Evolutionary conservation across 495 filamentous ascomycete genomes (phyloP).

Genomic region (Daldinia decipiens): DNA sequence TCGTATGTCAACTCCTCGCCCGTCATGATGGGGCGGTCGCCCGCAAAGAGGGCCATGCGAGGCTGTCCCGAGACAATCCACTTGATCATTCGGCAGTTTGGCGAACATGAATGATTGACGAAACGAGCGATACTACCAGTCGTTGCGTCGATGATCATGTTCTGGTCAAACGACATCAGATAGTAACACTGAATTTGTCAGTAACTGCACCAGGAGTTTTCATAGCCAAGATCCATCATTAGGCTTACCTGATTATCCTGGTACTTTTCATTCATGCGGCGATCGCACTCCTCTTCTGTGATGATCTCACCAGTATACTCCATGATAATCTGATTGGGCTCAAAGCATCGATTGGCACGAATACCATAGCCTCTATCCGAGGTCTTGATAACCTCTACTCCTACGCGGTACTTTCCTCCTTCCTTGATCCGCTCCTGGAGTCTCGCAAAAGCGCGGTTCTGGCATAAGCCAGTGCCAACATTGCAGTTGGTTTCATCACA

Average conservation of each 20-base stretch:
- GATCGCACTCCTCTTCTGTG: slow-evolving; percentile 90
- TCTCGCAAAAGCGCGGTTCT: slow-evolving; percentile 86
- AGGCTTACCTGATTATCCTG: slow-evolving; percentile 84
- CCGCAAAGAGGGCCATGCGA: slow-evolving; percentile 96
- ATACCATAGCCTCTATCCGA: slow-evolving; percentile 89
- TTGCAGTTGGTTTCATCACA: slow-evolving; percentile 92
- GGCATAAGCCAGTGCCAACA: slow-evolving; percentile 73
- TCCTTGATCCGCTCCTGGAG: slow-evolving; percentile 78
- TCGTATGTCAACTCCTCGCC: slow-evolving; percentile 99
- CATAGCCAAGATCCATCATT: not conserved
- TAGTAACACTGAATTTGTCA: slow-evolving; percentile 81
- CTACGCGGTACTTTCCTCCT: slow-evolving; percentile 85
- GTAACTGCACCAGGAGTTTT: slow-evolving; percentile 2
- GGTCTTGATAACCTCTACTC: slow-evolving; percentile 95
- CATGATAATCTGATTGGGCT: slow-evolving; percentile 93
- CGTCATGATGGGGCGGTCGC: slow-evolving; percentile 86
- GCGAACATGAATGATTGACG: slow-evolving; percentile 96
- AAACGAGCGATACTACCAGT: slow-evolving; percentile 95
- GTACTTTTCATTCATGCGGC: slow-evolving; percentile 90
- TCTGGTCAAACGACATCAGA: slow-evolving; percentile 96
- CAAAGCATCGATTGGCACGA: slow-evolving; percentile 86
- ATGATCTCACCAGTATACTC: slow-evolving; percentile 99
- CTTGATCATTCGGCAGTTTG: slow-evolving; percentile 98
- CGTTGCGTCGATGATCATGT: slow-evolving; percentile 98
- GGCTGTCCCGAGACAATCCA: slow-evolving; percentile 96